Evolutionary conservation across 129 eudicot genomes (phyloP).

Genomic region (Centrapalus pauciflorus): DNA sequence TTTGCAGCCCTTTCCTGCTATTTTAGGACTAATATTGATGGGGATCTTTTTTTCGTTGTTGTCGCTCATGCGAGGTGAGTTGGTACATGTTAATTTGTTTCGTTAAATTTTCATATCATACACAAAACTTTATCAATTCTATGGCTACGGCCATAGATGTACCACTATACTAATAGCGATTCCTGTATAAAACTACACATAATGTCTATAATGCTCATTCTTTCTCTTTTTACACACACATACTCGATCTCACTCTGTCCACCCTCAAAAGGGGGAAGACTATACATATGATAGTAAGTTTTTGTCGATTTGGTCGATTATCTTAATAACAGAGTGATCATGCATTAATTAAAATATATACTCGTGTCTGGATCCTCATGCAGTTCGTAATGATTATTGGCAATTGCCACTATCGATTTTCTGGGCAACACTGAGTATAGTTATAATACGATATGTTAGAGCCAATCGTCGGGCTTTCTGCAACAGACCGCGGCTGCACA

Average conservation of each 20-base stretch:
- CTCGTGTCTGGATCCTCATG: constrained; percentile 5
- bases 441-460: constrained; percentile 49
- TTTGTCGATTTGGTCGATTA: too few relatives aligned
- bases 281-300: too few relatives aligned
- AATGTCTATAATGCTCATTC: background rate
- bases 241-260: too few relatives aligned
- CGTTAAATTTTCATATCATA: background rate
- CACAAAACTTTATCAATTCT: background rate
- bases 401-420: constrained; percentile 54
- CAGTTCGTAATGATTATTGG: constrained; percentile 51
- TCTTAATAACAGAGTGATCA: too few relatives aligned
- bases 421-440: constrained; percentile 73
- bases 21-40: constrained; percentile 39
- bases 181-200: too few relatives aligned
- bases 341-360: too few relatives aligned
- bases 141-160: background rate
- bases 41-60: constrained; percentile 57
- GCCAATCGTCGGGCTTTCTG: constrained; percentile 70
- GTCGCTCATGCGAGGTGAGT: constrained; percentile 72
- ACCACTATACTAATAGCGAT: too few relatives aligned
- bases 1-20: constrained; percentile 66
- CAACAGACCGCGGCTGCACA: constrained; percentile 70
- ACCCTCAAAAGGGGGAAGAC: too few relatives aligned
- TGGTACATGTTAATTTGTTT: background rate
- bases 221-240: too few relatives aligned